Base-by-base conservation (phyloP, 371 early-diverging fungal genomes). In the Apophysomyces variabilis region DNA sequence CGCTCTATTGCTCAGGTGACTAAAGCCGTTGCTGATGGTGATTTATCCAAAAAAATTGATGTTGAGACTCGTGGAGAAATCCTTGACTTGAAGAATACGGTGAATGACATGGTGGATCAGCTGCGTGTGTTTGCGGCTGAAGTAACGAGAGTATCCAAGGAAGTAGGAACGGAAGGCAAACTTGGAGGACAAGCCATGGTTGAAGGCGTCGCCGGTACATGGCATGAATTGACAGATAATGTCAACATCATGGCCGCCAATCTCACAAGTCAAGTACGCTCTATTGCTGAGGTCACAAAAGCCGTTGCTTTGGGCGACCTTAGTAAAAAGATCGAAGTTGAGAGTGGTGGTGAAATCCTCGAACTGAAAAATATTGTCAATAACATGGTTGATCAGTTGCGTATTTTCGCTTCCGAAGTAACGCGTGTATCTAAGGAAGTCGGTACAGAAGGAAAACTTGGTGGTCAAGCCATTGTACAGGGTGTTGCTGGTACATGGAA, bases 331-430 rank as follows among this genome's bases (percentile, higher is more conserved):
- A 87, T 91, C 58, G 88, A 85, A 16, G 84, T 89, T 7, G 87
- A 88, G 32, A 36, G 87, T 3, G 75, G 78, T 36, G 88, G 88
- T 16, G 88, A 90, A 71, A 88, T 88, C 81, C 82, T 86, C 32
- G 67, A 66, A 4, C 81, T 90, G 57, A 88, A 90, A 73, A 85
- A 86, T 44, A 86, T 85, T 64, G 88, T 90, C 54, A 88, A 89
- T 70, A 78, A 81, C 58, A 90, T 90, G 88, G 67, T 88, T 0
- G 79, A 76, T 9, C 83, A 79, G 58, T 60, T 83, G 8, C 37
- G 58, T 21, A 66, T 66, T 0, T 77, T 82, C 67, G 76, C 81
- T 0, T 60, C 66, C 44, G 86, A 86, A 63, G 86, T 86, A 0
- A 75, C 76, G 9, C 73, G 81, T 32, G 78, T 83, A 1, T 70